Percentiles rank a stretch among this genome's conserved stretches.
Evolutionary conservation across 352 stramenopile species (phyloP).

Genomic region (Phytophthora aleatoria): DNA sequence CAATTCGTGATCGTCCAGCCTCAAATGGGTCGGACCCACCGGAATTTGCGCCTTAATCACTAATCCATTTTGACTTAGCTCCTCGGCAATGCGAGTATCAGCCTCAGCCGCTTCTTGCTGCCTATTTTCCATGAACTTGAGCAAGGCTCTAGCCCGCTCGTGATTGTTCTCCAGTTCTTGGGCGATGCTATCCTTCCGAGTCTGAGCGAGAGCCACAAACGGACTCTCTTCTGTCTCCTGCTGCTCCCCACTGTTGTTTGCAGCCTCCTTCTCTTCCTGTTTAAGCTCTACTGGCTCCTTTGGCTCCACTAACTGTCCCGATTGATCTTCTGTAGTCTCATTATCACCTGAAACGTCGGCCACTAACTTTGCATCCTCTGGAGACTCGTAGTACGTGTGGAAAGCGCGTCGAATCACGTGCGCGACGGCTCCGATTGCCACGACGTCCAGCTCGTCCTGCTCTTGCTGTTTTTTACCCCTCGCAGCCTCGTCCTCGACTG

Average conservation of each 20-base stretch:
- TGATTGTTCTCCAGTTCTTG: conserved; percentile 36
- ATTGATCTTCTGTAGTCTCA: neutral
- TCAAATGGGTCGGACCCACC: conserved; percentile 63
- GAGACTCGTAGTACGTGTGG: conserved; percentile 50
- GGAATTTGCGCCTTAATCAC: conserved; percentile 78
- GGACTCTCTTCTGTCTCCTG: conserved; percentile 17
- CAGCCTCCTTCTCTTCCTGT: neutral
- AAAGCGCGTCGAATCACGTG: conserved; percentile 83
- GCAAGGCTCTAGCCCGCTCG: conserved; percentile 34
- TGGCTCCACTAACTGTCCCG: neutral
- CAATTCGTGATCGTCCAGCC: conserved; percentile 51
- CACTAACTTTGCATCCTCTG: neutral
- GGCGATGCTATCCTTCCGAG: conserved; percentile 46
- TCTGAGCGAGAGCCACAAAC: conserved; percentile 42
- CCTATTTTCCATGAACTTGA: conserved; percentile 58
- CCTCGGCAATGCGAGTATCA: conserved; percentile 48
- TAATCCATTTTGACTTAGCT: conserved; percentile 61
- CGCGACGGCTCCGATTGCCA: conserved; percentile 70
- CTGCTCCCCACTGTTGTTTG: neutral
- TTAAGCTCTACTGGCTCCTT: neutral
- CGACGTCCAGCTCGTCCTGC: conserved; percentile 57
- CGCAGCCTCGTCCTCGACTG: conserved; percentile 12
- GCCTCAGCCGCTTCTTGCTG: conserved; percentile 43
- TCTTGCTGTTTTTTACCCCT: conserved; percentile 20
- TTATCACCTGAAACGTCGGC: neutral